Conservation (phyloP, 2,329 filamentous ascomycete genomes). For the Davidsoniella virescens region DNA sequence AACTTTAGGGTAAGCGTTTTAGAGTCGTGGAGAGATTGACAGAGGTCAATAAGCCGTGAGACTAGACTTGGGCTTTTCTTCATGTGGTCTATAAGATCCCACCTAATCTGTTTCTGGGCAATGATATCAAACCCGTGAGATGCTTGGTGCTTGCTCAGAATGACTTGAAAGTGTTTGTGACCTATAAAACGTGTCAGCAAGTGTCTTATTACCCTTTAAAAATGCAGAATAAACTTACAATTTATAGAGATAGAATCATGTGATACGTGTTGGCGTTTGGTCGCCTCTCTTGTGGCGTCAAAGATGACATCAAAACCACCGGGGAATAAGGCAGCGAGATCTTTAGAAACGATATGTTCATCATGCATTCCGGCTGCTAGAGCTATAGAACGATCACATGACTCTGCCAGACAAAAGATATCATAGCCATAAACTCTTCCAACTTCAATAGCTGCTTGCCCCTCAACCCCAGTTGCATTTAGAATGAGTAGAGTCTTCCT, state of each 20-base stretch:
- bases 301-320: constrained; percentile 3
- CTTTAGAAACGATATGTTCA: constrained; percentile 22
- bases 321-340: background rate
- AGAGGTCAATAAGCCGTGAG: constrained; percentile 1
- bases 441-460: constrained; percentile 28
- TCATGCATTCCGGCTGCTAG: constrained; percentile 20
- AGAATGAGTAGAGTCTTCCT: constrained; percentile 27
- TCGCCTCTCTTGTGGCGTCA: background rate
- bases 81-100: constrained; percentile 8
- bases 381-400: constrained; percentile 24
- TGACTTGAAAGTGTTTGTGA: constrained; percentile 4
- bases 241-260: constrained; percentile 16
- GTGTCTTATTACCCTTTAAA: background rate
- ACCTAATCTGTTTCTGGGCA: background rate
- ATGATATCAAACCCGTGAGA: too few species aligned
- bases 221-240: constrained; percentile 18
- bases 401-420: constrained; percentile 26
- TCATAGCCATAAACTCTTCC: constrained; percentile 23
- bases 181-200: background rate
- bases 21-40: background rate
- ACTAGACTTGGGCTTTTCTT: constrained; percentile 1
- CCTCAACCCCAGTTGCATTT: constrained; percentile 24
- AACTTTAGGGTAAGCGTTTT: too few species aligned
- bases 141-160: background rate
- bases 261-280: background rate